phyloP scores from a whole-genome alignment of 495 filamentous ascomycete species.

The Penicillium manginii region DNA sequence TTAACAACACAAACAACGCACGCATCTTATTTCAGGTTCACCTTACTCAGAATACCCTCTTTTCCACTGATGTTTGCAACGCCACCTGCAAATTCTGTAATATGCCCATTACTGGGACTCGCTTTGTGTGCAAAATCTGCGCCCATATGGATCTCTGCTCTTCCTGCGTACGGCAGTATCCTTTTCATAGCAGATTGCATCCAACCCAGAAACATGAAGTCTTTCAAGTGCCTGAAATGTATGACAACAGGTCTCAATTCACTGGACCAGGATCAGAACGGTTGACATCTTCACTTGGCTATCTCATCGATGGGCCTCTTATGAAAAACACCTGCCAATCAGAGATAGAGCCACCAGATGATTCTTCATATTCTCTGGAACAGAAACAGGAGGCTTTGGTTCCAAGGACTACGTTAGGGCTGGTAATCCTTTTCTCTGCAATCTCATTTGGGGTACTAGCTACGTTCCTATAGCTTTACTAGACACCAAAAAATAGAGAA shows the following conservation, averaged over 20 bases:
- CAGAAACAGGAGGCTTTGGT: too few relatives aligned
- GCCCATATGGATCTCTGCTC: slow-evolving; percentile 13
- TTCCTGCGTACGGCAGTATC: slow-evolving; percentile 4
- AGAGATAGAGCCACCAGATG: too few relatives aligned
- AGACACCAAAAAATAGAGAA: too few relatives aligned
- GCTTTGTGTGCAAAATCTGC: slow-evolving; percentile 17
- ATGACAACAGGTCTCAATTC: slow-evolving; percentile 8
- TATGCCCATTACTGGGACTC: not conserved
- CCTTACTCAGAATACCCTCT: not conserved
- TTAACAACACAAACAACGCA: slow-evolving; percentile 8
- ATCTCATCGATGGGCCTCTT: too few relatives aligned
- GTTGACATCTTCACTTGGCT: too few relatives aligned
- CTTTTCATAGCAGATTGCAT: slow-evolving; percentile 9
- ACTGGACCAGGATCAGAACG: slow-evolving; percentile 1
- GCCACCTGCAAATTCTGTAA: slow-evolving; percentile 5
- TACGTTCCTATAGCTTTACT: too few relatives aligned
- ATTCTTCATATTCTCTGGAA: too few relatives aligned
- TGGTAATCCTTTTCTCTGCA: too few relatives aligned
- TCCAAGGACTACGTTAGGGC: too few relatives aligned
- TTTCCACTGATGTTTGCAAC: slow-evolving; percentile 2
- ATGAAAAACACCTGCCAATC: too few relatives aligned
- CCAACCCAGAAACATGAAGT: slow-evolving; percentile 11
- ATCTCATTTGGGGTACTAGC: too few relatives aligned
- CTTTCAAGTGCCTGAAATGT: slow-evolving; percentile 6
- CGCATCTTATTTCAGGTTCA: slow-evolving; percentile 8